Conservation (phyloP, 768 basidiomycete species). For the Pisolithus orientalis region DNA sequence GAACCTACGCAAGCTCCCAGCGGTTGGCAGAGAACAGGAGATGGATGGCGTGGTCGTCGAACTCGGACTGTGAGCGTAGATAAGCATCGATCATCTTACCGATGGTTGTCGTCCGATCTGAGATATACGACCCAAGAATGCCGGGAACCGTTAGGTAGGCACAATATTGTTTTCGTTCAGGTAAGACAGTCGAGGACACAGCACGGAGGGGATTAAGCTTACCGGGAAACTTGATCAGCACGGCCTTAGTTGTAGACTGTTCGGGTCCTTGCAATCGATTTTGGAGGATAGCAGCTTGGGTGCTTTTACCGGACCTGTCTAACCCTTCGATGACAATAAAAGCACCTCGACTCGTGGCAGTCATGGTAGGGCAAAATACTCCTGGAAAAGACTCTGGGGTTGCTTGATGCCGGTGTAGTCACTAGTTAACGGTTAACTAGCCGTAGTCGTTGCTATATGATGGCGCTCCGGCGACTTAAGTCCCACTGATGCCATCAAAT, state of each 20-base stretch:
- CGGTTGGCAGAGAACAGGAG: constrained; percentile 95
- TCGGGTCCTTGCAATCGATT: constrained; percentile 39
- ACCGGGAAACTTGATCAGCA: constrained; percentile 90
- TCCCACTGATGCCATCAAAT: too few species aligned
- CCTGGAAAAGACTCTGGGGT: too few species aligned
- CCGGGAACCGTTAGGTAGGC: too few species aligned
- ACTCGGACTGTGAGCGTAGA: constrained; percentile 72
- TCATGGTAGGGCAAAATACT: background rate
- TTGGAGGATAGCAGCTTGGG: constrained; percentile 65
- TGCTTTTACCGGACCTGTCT: constrained; percentile 94
- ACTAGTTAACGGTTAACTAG: too few species aligned
- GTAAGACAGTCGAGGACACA: too few species aligned
- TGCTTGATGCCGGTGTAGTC: too few species aligned
- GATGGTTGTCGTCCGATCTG: constrained; percentile 87
- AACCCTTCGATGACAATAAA: constrained; percentile 95
- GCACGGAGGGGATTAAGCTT: constrained; percentile 9
- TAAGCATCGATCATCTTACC: constrained; percentile 94
- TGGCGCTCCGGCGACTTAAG: too few species aligned
- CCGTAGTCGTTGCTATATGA: too few species aligned
- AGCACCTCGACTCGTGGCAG: constrained; percentile 43
- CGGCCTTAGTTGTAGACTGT: constrained; percentile 5
- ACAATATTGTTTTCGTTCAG: too few species aligned
- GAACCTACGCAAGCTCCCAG: constrained; percentile 84
- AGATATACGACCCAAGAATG: background rate
- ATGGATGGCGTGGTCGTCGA: constrained; percentile 90